Conservation (phyloP, 768 basidiomycete genomes). For the Auricularia sp. region DNA sequence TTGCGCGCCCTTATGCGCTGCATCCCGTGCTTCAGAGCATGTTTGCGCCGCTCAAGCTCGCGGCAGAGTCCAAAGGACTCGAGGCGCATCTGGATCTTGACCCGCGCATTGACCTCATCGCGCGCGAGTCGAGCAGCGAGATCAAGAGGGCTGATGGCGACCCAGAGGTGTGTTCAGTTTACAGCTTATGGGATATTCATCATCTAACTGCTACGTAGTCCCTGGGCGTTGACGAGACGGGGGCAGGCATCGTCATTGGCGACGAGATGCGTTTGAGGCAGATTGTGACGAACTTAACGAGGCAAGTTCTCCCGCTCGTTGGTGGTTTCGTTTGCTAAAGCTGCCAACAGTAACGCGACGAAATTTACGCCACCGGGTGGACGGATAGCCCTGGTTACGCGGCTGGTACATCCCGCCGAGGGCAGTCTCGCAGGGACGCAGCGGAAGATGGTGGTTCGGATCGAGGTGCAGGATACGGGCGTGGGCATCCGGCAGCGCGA, state of each 20-base stretch:
- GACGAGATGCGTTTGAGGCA: constrained; percentile 26
- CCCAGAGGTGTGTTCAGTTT: neutral
- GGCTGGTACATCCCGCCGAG: constrained; percentile 15
- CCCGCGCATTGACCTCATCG: constrained; percentile 17
- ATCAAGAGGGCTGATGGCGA: neutral
- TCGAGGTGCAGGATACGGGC: constrained; percentile 33
- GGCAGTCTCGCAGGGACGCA: neutral
- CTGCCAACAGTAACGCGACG: constrained; percentile 15
- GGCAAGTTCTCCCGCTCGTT: neutral
- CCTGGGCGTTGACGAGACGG: constrained; percentile 4
- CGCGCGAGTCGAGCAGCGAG: constrained; percentile 1
- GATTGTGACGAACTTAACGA: constrained; percentile 13
- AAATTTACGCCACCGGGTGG: constrained; percentile 21
- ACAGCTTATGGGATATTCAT: neutral
- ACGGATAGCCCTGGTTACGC: constrained; percentile 14
- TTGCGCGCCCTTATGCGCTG: neutral
- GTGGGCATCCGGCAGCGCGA: constrained; percentile 29
- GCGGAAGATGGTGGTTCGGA: constrained; percentile 23
- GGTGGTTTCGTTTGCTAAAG: too few relatives aligned
- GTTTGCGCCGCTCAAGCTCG: constrained; percentile 7
- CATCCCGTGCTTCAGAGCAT: constrained; percentile 6
- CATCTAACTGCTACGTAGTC: neutral
- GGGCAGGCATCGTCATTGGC: constrained; percentile 17
- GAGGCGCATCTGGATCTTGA: constrained; percentile 22
- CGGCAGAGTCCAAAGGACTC: constrained; percentile 11